Conservation (phyloP, 345 rosid genomes). For the thale cress (Arabidopsis thaliana) region TAIR10.1 NC_003070.9:26246001-26246500, state of each 20-base stretch:
- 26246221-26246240: slow-evolving; percentile 14
- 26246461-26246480: background rate
- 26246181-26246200: background rate
- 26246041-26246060: too few relatives aligned
- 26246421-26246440: background rate
- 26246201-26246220: background rate
- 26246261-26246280: slow-evolving; percentile 29
- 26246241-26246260: slow-evolving; percentile 16
- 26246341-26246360: background rate
- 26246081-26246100: too few relatives aligned
- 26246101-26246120: too few relatives aligned
- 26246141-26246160: background rate
- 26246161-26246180: background rate
- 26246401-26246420: background rate
- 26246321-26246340: background rate
- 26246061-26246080: too few relatives aligned
- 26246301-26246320: slow-evolving; percentile 6
- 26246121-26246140: too few relatives aligned
- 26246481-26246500: background rate
- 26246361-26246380: background rate
- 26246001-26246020: too few relatives aligned
- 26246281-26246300: slow-evolving; percentile 24
- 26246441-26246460: too few relatives aligned
- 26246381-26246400: background rate
- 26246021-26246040: too few relatives aligned